Percentiles rank a stretch among this genome's conserved stretches.
Conservation (phyloP, 2,329 filamentous ascomycete species). For the Onygenales sp. region DNA sequence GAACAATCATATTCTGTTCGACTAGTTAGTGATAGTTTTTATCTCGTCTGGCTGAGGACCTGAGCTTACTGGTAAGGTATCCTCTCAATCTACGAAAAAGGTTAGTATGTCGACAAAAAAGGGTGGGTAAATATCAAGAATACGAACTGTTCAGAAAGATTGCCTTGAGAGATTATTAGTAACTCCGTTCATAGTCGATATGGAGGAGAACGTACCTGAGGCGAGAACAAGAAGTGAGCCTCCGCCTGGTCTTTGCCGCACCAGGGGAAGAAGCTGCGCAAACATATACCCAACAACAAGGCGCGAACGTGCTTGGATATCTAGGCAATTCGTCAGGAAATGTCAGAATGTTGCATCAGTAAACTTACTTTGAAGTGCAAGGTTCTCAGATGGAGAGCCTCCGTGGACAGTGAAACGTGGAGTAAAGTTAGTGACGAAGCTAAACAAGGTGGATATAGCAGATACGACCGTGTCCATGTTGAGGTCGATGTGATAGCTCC, state of each 20-base stretch:
- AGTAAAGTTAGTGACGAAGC: constrained; percentile 47
- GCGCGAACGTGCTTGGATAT: constrained; percentile 2
- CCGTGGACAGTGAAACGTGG: constrained; percentile 55
- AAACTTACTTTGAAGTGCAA: constrained; percentile 23
- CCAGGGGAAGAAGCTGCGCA: constrained; percentile 1
- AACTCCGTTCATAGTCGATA: too few species aligned
- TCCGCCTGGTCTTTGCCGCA: neutral
- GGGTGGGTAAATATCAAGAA: neutral
- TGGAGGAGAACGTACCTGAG: constrained; percentile 24
- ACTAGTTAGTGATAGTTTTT: constrained; percentile 32
- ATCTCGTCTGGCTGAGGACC: neutral
- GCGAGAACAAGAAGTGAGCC: constrained; percentile 52
- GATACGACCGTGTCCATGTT: constrained; percentile 59
- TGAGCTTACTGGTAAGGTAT: neutral
- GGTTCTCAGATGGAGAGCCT: constrained; percentile 36
- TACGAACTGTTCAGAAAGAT: constrained; percentile 1
- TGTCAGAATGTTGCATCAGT: neutral
- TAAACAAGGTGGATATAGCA: constrained; percentile 18
- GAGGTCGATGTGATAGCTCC: constrained; percentile 60
- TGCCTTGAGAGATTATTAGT: constrained; percentile 45
- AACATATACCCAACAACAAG: constrained; percentile 4
- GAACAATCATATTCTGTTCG: constrained; percentile 58
- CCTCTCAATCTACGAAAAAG: constrained; percentile 1
- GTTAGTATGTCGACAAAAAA: neutral
- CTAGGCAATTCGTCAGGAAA: neutral